Conservation (phyloP, 345 rosid species). For the Eucalyptus regnans region DNA sequence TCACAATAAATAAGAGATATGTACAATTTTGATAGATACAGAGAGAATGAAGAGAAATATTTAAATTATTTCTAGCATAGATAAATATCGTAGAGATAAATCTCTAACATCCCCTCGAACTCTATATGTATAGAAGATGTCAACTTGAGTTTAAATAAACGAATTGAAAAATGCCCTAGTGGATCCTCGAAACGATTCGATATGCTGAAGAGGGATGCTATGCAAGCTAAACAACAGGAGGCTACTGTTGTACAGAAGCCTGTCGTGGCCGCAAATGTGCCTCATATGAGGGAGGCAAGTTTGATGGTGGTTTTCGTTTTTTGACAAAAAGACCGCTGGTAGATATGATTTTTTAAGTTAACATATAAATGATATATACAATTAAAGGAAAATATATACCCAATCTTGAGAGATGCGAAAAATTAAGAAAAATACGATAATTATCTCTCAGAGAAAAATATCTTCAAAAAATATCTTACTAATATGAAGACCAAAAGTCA, state of each 20-base stretch:
- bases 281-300: background rate
- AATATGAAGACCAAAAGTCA: background rate
- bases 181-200: background rate
- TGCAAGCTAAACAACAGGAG: background rate
- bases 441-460: background rate
- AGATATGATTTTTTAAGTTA: background rate
- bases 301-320: accelerated
- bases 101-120: background rate
- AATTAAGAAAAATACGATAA: background rate
- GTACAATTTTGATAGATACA: background rate
- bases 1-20: background rate
- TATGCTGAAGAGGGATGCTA: background rate
- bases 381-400: background rate
- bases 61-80: background rate
- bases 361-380: background rate
- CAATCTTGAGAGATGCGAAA: background rate
- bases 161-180: background rate
- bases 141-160: background rate
- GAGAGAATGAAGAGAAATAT: background rate
- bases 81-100: background rate
- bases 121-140: background rate
- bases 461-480: background rate
- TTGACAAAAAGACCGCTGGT: background rate
- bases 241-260: background rate
- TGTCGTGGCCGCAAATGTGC: background rate